Evolutionary conservation across 1,284 basidiomycete species (phyloP), one percentile per base, ranked within the genome.

Genomic region (Ustilago bromivora): DNA sequence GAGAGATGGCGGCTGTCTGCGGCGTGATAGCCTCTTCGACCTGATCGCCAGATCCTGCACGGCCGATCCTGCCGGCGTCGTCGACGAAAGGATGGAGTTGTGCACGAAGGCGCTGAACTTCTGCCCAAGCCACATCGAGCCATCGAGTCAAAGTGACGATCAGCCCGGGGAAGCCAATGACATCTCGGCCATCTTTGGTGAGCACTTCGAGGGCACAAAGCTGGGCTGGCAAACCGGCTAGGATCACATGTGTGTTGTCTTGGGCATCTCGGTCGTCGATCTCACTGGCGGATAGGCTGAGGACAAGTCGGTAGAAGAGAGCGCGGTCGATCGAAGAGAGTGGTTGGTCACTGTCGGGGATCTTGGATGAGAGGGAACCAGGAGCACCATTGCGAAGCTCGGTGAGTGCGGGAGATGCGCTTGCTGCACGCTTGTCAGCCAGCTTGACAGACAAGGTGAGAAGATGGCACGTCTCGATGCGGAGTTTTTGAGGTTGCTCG

Each of bases 181-280:
- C 73, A 41, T 85, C 83, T 54, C 81, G 62, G 6, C 84, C 84
- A 31, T 82, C 80, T 38, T 77, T 80, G 31, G 83, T 78, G n/a
- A 85, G 76, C 41, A 79, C 82, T 13, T 83, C 68, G 34, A 85
- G 63, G 6, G 83, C 84, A 11, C 61, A 32, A 34, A 85, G 66
- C 73, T 85, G 82, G 12, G 62, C 56, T 5, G 74, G 61, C 13
- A 85, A 62, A 4, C 75, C 76, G 1, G 68, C 72, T 2, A 75
- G 62, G 8, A 78, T 63, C 58, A 65, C 28, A 10, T 60, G 57
- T 12, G 66, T 57, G n/a, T 70, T 73, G 43, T 76, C 68, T 28
- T 68, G 60, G 6, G 62, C 58, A 9, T 66, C 74, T 52, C 74
- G 58, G n/a, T 78, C 69, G 11, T 68, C 63, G 19, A 79, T 68